phyloP scores from a whole-genome alignment of 345 rosid species.

The Brassica incana region DNA sequence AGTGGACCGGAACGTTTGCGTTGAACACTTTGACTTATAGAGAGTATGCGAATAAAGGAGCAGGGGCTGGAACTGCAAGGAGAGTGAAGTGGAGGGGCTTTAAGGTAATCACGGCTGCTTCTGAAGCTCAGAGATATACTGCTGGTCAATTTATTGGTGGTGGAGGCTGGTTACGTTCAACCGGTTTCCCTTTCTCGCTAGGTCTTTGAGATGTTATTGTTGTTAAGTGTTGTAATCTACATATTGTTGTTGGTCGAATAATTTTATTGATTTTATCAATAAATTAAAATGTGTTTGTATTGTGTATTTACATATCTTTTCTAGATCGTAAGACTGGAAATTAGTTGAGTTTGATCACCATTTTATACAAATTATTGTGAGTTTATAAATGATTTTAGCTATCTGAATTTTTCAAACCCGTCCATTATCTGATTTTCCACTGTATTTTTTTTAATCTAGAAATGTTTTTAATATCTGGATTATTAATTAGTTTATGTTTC shows the following conservation, averaged over 20 bases:
- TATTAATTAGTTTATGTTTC: background rate
- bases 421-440: background rate
- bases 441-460: background rate
- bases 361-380: background rate
- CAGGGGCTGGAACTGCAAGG: slow-evolving; percentile 65
- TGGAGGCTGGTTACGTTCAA: slow-evolving; percentile 59
- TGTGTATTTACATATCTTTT: background rate
- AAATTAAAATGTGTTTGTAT: background rate
- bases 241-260: background rate
- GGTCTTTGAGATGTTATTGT: slow-evolving; percentile 43
- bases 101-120: slow-evolving; percentile 52
- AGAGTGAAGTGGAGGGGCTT: slow-evolving; percentile 81
- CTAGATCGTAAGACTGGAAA: background rate
- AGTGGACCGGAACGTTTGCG: slow-evolving; percentile 75
- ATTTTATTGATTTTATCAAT: background rate
- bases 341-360: background rate
- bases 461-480: background rate
- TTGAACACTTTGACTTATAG: slow-evolving; percentile 61
- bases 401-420: background rate
- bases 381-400: background rate
- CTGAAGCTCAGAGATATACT: slow-evolving; percentile 60
- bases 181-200: slow-evolving; percentile 78
- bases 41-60: slow-evolving; percentile 70
- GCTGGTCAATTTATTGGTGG: slow-evolving; percentile 65
- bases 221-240: background rate